phyloP scores from a whole-genome alignment of 202 grass and related monocot genomes.

The Hordeum pubiflorum region DNA sequence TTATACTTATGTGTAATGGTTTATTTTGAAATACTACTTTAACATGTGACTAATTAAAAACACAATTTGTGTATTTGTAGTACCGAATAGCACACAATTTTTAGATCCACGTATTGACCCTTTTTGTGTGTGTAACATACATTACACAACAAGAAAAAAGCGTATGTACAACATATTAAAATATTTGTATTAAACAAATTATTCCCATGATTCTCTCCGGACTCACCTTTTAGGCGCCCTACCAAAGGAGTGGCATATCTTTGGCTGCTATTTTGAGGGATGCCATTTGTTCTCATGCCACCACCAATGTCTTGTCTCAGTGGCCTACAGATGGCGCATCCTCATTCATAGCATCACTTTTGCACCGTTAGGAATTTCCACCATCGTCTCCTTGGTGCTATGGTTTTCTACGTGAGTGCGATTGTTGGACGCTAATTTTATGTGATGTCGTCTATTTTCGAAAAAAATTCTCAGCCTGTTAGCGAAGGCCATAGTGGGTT shows the following conservation, averaged over 20 bases:
- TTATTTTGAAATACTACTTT: too few relatives aligned
- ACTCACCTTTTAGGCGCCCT: not conserved
- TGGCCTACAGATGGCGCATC: not conserved
- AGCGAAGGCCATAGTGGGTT: conserved; percentile 2
- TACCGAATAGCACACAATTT: too few relatives aligned
- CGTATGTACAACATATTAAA: too few relatives aligned
- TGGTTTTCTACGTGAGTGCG: not conserved
- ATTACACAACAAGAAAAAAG: too few relatives aligned
- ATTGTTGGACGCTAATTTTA: conserved; percentile 24
- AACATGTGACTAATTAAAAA: too few relatives aligned
- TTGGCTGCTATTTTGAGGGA: not conserved
- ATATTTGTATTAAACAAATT: too few relatives aligned
- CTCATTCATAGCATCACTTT: not conserved
- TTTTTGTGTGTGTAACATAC: too few relatives aligned
- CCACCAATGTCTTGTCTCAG: not conserved
- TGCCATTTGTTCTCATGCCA: not conserved
- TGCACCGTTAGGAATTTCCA: conserved; percentile 5
- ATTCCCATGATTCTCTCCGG: too few relatives aligned
- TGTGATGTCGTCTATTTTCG: conserved; percentile 31
- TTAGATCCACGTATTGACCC: too few relatives aligned
- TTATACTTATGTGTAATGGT: too few relatives aligned
- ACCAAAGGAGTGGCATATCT: not conserved
- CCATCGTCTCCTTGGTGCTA: not conserved
- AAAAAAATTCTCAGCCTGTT: conserved; percentile 67
- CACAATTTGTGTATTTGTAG: too few relatives aligned